Evolutionary conservation across 139 green algal species (phyloP).

Genomic region (Tetradesmus lagerheimii): DNA sequence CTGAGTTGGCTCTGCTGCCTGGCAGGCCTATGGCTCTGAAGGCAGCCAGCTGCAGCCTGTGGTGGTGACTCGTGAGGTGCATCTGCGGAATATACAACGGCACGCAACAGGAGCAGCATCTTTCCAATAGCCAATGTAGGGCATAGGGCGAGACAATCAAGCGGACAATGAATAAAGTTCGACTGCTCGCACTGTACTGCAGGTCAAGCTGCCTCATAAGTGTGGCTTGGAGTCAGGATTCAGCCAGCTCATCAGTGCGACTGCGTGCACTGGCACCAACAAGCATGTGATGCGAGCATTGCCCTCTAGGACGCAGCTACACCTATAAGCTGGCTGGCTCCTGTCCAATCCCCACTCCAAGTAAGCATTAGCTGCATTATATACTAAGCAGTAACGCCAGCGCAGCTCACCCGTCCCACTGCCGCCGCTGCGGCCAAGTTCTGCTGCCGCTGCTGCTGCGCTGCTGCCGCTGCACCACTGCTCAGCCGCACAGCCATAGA

Average conservation of each 20-base stretch:
- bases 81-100: background rate
- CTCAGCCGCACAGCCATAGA: background rate
- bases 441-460: background rate
- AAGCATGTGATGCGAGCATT: too few relatives aligned
- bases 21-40: conserved; percentile 21
- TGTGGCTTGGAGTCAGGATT: too few relatives aligned
- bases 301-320: too few relatives aligned
- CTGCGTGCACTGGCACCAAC: too few relatives aligned
- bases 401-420: background rate
- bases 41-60: conserved; percentile 35
- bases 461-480: background rate
- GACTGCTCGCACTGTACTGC: too few relatives aligned
- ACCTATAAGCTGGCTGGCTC: too few relatives aligned
- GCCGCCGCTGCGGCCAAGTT: background rate
- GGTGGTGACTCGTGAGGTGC: background rate
- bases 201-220: too few relatives aligned
- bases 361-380: too few relatives aligned
- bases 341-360: too few relatives aligned
- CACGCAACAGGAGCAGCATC: background rate
- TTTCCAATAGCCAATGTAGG: background rate
- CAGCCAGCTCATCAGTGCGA: too few relatives aligned
- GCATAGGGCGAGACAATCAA: too few relatives aligned
- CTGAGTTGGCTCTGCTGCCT: conserved; percentile 5
- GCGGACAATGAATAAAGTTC: too few relatives aligned
- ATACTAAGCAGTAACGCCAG: background rate